Percentiles rank a stretch among this genome's conserved stretches.
Evolutionary conservation across 352 stramenopile species (phyloP).

Genomic region (Phytophthora citricola): DNA sequence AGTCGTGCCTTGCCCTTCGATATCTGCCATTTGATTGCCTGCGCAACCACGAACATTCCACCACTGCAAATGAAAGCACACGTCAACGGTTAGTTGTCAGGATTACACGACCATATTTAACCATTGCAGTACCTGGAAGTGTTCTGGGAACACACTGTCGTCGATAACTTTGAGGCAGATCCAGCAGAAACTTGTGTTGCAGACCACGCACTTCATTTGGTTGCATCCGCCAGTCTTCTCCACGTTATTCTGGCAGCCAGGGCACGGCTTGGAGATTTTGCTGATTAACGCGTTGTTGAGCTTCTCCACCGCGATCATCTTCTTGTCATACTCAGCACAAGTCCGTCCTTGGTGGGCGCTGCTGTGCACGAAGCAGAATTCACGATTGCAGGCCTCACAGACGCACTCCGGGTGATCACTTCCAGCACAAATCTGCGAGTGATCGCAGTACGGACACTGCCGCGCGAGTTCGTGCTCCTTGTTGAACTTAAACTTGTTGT

Average conservation of each 20-base stretch:
- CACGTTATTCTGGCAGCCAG: conserved; percentile 87
- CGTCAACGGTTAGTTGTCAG: conserved; percentile 1
- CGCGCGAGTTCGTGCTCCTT: conserved; percentile 68
- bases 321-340: conserved; percentile 82
- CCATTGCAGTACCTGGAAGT: conserved; percentile 70
- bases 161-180: conserved; percentile 87
- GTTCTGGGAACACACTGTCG: conserved; percentile 82
- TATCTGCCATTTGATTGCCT: conserved; percentile 76
- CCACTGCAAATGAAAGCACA: conserved; percentile 46
- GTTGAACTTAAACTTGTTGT: conserved; percentile 88
- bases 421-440: conserved; percentile 60
- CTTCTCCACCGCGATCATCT: conserved; percentile 83
- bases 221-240: conserved; percentile 93
- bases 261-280: conserved; percentile 87
- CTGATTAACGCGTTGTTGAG: conserved; percentile 82
- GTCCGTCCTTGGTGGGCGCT: conserved; percentile 75
- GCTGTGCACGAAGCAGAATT: conserved; percentile 91
- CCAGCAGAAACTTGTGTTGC: conserved; percentile 90
- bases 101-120: not conserved
- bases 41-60: conserved; percentile 81
- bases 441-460: conserved; percentile 64
- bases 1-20: conserved; percentile 47
- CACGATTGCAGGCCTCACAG: conserved; percentile 48
- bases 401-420: conserved; percentile 51
- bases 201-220: conserved; percentile 90